phyloP scores from a whole-genome alignment of 768 basidiomycete genomes.

The Paxillus involutus region DNA sequence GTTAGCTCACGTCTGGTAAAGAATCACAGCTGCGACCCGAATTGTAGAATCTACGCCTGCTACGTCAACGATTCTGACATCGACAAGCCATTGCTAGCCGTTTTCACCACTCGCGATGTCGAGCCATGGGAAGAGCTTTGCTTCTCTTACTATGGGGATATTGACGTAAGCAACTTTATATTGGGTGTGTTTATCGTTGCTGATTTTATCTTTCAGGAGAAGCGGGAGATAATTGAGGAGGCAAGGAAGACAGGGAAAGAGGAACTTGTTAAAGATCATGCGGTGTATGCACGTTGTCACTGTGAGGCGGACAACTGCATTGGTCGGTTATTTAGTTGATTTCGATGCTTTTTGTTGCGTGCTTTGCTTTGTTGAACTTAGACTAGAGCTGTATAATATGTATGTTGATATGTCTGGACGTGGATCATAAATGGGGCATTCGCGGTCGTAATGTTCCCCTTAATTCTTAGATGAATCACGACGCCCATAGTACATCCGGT shows the following conservation, averaged over 20 bases:
- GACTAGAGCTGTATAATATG: neutral
- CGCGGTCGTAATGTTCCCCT: neutral
- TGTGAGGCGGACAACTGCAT: constrained; percentile 56
- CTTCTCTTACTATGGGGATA: constrained; percentile 72
- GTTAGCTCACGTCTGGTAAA: constrained; percentile 26
- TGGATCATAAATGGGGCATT: neutral
- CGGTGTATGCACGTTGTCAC: constrained; percentile 47
- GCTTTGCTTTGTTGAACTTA: neutral
- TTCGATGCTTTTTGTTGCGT: neutral
- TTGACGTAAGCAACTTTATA: constrained; percentile 31
- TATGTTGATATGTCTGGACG: too few species aligned
- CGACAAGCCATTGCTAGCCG: constrained; percentile 63
- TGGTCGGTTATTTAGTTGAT: constrained; percentile 34
- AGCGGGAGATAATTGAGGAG: constrained; percentile 18
- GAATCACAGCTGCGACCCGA: constrained; percentile 94
- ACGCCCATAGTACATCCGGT: too few species aligned
- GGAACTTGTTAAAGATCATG: constrained; percentile 29
- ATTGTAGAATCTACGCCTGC: constrained; percentile 66
- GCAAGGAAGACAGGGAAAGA: neutral
- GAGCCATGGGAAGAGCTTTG: constrained; percentile 68
- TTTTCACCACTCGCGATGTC: constrained; percentile 69
- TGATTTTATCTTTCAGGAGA: constrained; percentile 15
- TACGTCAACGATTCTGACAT: constrained; percentile 79
- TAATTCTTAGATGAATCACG: too few species aligned
- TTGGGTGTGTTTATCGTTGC: neutral